Base-by-base conservation (phyloP, 225 moss, liverwort and hornwort species). In the Bryoerythrophyllum caledonicum region DNA sequence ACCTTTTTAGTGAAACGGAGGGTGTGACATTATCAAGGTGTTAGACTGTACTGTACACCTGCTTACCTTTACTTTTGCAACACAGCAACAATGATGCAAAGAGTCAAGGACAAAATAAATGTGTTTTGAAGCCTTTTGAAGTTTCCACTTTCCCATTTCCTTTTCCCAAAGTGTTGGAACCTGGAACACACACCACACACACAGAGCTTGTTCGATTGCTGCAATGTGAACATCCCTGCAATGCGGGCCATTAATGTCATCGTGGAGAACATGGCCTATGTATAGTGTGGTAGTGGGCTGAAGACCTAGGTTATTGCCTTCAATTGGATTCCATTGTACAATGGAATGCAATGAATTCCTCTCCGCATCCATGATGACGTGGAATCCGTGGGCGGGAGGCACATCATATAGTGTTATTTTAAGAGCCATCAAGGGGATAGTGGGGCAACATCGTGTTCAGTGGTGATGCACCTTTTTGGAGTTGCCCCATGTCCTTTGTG, bases 401-500 rank as follows among this genome's bases (percentile, higher is more conserved):
- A 0, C 3, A 32, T 30, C 68, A 53, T 34, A n/a, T n/a, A n/a
- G n/a, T n/a, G n/a, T n/a, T n/a, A 32, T 32, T 32, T 54, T 54
- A 21, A 4, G 69, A 23, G 37, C 8, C n/a, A 16, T 15, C 35
- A 16, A 54, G 38, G 37, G 35, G 4, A 14, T 16, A 4, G 38
- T 5, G 17, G 24, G 24, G 24, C 26, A 10, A 41, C 57, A 41
- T 71, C 57, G 41, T 71, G 58, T 71, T 6, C 1, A 26, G 70
- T 20, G 26, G 19, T 19, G 58, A 41, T 26, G 41, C 13, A 41
- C 25, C 44, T 65, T 69, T 67, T 55, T 55, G 27, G 71, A 41
- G 58, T 41, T 20, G 25, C 27, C 58, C 58, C 71, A 71, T 58
- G 57, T 71, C 58, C 71, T 20, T 10, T 38, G 38, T 38, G 38